A percentile compares a stretch with the other conserved stretches of the same genome.
These are phyloP conservation scores for Phytophthora cryptogea DNA, from an alignment of 352 stramenopile genomes.

Conservation along the genomic window DNA sequence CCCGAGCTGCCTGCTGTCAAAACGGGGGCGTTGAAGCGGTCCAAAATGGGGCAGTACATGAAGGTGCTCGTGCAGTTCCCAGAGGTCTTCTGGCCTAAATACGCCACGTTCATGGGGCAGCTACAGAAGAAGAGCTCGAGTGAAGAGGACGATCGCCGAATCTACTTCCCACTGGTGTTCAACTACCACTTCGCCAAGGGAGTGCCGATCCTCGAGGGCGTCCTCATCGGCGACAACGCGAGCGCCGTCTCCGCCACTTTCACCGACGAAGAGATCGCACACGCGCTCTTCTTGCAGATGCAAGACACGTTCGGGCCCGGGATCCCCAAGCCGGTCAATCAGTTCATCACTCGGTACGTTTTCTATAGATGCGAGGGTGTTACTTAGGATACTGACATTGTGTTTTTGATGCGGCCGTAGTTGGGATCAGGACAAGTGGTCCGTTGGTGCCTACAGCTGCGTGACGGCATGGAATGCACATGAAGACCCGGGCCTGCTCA, in stretches of 20 bases:
- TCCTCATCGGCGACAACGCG: conserved; percentile 59
- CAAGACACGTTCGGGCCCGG: conserved; percentile 47
- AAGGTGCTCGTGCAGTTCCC: conserved; percentile 79
- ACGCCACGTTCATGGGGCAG: conserved; percentile 54
- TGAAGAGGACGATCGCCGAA: conserved; percentile 19
- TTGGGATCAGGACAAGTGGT: conserved; percentile 70
- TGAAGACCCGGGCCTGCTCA: conserved; percentile 61
- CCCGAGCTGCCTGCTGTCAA: conserved; percentile 55
- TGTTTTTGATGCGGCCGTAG: conserved; percentile 30
- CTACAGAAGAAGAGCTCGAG: conserved; percentile 19
- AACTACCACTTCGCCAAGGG: conserved; percentile 64
- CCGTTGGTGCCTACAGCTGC: conserved; percentile 69
- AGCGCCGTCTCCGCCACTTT: conserved; percentile 47
- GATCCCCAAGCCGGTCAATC: conserved; percentile 41
- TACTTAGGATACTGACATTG: conserved; percentile 6
- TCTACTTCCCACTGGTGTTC: conserved; percentile 65
- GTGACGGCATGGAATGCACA: conserved; percentile 56
- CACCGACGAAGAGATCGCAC: conserved; percentile 53
- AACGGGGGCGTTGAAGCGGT: conserved; percentile 48
- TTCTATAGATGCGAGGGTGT: conserved; percentile 49
- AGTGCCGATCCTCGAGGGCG: conserved; percentile 56
- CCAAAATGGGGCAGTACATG: conserved; percentile 70
- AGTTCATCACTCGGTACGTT: conserved; percentile 64
- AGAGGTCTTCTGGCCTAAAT: conserved; percentile 61
- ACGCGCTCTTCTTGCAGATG: conserved; percentile 54